These are phyloP conservation scores for Penicillium simplicissimum DNA, from an alignment of 495 filamentous ascomycete genomes.

Conservation along the genomic window DNA sequence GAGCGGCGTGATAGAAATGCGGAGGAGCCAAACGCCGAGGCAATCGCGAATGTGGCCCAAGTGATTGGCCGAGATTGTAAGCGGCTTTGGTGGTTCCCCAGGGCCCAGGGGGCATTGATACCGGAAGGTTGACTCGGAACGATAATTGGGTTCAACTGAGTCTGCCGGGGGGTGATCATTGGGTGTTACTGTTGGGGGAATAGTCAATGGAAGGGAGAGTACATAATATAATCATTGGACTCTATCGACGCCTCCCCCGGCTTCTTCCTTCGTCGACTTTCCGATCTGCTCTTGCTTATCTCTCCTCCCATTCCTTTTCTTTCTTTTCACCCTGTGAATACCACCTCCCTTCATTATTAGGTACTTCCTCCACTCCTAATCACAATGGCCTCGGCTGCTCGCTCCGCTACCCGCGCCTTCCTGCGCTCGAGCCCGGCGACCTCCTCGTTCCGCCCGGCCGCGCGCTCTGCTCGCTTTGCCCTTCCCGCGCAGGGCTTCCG, in stretches of 20 bases:
- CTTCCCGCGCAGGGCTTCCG: conserved; percentile 64
- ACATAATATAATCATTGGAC: neutral
- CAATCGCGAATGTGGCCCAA: conserved; percentile 20
- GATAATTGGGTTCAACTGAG: no score
- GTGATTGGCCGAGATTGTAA: conserved; percentile 24
- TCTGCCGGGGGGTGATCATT: neutral
- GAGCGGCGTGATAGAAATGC: conserved; percentile 11
- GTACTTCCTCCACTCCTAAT: conserved; percentile 15
- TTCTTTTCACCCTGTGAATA: conserved; percentile 13
- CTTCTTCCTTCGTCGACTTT: conserved; percentile 20
- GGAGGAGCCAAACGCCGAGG: conserved; percentile 24
- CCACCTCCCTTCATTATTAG: neutral
- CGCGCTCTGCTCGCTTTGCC: conserved; percentile 58
- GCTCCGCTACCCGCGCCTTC: conserved; percentile 51
- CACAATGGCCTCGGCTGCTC: conserved; percentile 59
- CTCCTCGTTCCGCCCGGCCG: conserved; percentile 48
- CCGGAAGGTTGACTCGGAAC: neutral
- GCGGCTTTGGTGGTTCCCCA: conserved; percentile 11
- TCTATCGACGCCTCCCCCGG: conserved; percentile 14
- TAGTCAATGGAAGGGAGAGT: conserved; percentile 2
- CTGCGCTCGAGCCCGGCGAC: conserved; percentile 49
- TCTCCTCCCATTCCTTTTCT: conserved; percentile 22
- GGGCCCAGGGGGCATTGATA: no score
- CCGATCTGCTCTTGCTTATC: neutral
- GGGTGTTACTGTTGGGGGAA: conserved; percentile 1